Evolutionary conservation across 176 grass and related monocot species (phyloP).

Genomic region (Puccinellia tenuiflora): DNA sequence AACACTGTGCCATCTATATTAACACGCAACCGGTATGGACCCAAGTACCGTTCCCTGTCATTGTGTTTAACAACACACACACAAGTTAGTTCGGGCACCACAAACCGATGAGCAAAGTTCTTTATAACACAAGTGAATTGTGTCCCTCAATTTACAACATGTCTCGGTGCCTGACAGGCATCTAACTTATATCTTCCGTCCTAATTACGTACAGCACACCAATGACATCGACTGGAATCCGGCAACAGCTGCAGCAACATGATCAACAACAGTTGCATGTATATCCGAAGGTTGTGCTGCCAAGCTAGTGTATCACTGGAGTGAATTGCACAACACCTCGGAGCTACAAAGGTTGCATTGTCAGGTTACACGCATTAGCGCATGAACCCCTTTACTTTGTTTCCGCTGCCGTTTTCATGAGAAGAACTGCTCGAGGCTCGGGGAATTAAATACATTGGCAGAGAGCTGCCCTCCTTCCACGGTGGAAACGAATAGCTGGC

Average conservation of each 20-base stretch:
- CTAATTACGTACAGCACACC: constrained; percentile 11
- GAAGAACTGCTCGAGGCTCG: constrained; percentile 80
- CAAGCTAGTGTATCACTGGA: not conserved
- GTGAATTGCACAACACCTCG: not conserved
- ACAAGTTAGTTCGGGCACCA: not conserved
- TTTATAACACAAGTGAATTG: not conserved
- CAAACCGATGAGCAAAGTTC: not conserved
- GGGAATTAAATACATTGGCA: constrained; percentile 67
- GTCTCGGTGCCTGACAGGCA: not conserved
- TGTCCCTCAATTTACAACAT: constrained; percentile 30
- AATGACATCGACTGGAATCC: not conserved
- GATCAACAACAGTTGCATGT: not conserved
- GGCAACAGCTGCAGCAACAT: not conserved
- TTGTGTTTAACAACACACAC: too few species aligned
- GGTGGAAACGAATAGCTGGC: constrained; percentile 61
- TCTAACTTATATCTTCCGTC: constrained; percentile 6
- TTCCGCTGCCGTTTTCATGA: constrained; percentile 26
- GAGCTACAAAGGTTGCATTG: not conserved
- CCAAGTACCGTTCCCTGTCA: too few species aligned
- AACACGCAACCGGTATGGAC: too few species aligned
- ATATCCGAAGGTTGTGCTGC: not conserved
- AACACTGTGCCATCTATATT: too few species aligned
- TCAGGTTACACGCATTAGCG: not conserved
- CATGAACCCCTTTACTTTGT: not conserved
- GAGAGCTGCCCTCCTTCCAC: constrained; percentile 80